phyloP scores from a whole-genome alignment of 2,329 filamentous ascomycete species.

The Apiospora rasikravindrae region DNA sequence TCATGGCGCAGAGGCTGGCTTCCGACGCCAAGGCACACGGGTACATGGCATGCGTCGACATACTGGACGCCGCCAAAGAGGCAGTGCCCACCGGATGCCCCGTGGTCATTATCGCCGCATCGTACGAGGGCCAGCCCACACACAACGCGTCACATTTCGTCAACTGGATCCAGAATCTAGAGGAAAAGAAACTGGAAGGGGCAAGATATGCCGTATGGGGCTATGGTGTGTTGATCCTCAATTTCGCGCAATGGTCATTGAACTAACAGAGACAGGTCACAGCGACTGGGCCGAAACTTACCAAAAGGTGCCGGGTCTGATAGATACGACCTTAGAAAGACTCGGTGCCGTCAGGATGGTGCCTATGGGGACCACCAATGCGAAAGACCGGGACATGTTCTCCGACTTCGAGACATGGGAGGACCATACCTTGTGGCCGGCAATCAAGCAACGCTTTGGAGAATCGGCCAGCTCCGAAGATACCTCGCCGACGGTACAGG shows the following conservation, averaged over 20 bases:
- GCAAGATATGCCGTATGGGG: conserved; percentile 74
- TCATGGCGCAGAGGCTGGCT: conserved; percentile 67
- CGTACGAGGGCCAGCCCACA: conserved; percentile 76
- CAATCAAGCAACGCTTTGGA: conserved; percentile 44
- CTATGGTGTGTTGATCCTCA: conserved; percentile 52
- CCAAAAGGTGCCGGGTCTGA: conserved; percentile 59
- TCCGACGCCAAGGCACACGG: conserved; percentile 64
- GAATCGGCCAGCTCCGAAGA: conserved; percentile 30
- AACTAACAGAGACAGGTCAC: conserved; percentile 38
- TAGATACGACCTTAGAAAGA: conserved; percentile 52
- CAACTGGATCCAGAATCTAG: conserved; percentile 65
- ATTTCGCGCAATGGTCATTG: conserved; percentile 28
- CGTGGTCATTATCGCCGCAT: conserved; percentile 69
- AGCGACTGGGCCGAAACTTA: conserved; percentile 57
- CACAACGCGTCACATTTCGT: conserved; percentile 75
- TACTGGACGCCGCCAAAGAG: conserved; percentile 66
- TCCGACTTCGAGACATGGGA: conserved; percentile 48
- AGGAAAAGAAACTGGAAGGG: conserved; percentile 55
- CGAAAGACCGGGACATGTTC: conserved; percentile 60
- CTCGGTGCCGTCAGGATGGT: conserved; percentile 55
- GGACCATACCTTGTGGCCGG: conserved; percentile 50
- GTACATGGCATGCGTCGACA: conserved; percentile 57
- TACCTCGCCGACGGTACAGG: conserved; percentile 40
- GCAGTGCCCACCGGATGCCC: conserved; percentile 65
- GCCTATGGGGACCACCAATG: conserved; percentile 55